Evolutionary conservation across 768 basidiomycete genomes (phyloP).

Genomic region (Lactarius psammicola): DNA sequence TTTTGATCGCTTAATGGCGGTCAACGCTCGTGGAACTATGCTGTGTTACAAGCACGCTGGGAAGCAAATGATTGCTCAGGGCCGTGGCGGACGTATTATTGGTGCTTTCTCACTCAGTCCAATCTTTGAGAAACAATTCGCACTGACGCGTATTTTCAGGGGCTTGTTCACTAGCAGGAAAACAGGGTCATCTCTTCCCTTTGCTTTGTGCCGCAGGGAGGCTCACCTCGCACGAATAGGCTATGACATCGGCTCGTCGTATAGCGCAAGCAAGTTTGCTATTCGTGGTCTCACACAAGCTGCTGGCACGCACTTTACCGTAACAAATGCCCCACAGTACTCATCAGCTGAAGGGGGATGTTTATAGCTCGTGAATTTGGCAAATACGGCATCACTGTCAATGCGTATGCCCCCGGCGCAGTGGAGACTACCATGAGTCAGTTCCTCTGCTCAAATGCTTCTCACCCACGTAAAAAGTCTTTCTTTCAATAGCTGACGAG

Average conservation of each 20-base stretch:
- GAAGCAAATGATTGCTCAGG: slow-evolving; percentile 31
- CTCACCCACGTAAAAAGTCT: background rate
- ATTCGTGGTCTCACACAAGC: slow-evolving; percentile 31
- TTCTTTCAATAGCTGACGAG: background rate
- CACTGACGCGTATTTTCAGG: slow-evolving; percentile 9
- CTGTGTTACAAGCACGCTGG: slow-evolving; percentile 32
- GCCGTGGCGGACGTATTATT: slow-evolving; percentile 22
- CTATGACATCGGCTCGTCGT: background rate
- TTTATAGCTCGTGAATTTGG: slow-evolving; percentile 28
- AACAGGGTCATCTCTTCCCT: slow-evolving; percentile 12
- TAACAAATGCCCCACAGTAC: background rate
- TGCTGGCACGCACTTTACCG: slow-evolving; percentile 15
- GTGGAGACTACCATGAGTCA: slow-evolving; percentile 29
- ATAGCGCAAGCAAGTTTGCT: slow-evolving; percentile 31
- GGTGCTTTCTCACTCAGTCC: background rate
- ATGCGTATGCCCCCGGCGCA: slow-evolving; percentile 31
- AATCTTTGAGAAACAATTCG: too few relatives aligned
- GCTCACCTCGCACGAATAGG: slow-evolving; percentile 2
- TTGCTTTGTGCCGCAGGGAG: background rate
- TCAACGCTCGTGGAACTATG: slow-evolving; percentile 26
- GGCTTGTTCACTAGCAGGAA: slow-evolving; percentile 19
- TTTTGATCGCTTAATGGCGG: slow-evolving; percentile 13
- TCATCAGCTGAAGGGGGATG: background rate
- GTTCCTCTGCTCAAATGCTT: background rate
- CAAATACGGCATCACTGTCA: slow-evolving; percentile 29